These are phyloP conservation scores for Plasmodium adleri DNA, from an alignment of 169 alveolate genomes.

Conservation along the genomic window DNA sequence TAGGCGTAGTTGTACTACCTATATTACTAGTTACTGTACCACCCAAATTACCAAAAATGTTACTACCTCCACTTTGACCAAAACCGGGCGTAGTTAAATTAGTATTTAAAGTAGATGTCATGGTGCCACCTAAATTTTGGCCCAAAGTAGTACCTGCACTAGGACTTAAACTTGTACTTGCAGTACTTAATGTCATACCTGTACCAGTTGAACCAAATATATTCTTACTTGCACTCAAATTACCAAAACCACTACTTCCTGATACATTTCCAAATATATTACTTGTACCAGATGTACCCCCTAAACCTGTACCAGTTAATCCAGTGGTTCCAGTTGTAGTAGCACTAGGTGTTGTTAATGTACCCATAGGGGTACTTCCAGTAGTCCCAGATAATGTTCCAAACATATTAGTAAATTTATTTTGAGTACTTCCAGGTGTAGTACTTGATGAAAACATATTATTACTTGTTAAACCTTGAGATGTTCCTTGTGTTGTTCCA, in stretches of 20 bases:
- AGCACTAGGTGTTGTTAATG: background rate
- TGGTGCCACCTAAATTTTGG: conserved; percentile 13
- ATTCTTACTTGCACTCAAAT: conserved; percentile 42
- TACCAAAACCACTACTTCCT: conserved; percentile 13
- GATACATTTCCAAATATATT: conserved; percentile 36
- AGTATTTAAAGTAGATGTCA: conserved; percentile 25
- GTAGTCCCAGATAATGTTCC: conserved; percentile 17
- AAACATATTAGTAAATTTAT: conserved; percentile 48
- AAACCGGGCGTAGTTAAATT: conserved; percentile 11
- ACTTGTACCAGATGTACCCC: conserved; percentile 17
- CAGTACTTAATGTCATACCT: conserved; percentile 26
- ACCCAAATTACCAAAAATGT: conserved; percentile 22
- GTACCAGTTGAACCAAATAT: conserved; percentile 45
- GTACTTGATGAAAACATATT: conserved; percentile 38
- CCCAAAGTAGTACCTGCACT: conserved; percentile 29
- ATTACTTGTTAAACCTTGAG: conserved; percentile 33
- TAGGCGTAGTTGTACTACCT: conserved; percentile 4
- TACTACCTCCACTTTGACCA: conserved; percentile 11
- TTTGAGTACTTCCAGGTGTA: conserved; percentile 27
- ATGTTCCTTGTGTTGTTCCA: conserved; percentile 14
- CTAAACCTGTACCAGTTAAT: background rate
- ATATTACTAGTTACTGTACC: conserved; percentile 24
- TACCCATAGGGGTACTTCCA: conserved; percentile 7
- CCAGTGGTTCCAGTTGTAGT: conserved; percentile 19
- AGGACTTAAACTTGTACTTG: background rate